These are phyloP conservation scores for Colletotrichum sp. DNA, from an alignment of 2,329 filamentous ascomycete genomes.

Conservation along the genomic window DNA sequence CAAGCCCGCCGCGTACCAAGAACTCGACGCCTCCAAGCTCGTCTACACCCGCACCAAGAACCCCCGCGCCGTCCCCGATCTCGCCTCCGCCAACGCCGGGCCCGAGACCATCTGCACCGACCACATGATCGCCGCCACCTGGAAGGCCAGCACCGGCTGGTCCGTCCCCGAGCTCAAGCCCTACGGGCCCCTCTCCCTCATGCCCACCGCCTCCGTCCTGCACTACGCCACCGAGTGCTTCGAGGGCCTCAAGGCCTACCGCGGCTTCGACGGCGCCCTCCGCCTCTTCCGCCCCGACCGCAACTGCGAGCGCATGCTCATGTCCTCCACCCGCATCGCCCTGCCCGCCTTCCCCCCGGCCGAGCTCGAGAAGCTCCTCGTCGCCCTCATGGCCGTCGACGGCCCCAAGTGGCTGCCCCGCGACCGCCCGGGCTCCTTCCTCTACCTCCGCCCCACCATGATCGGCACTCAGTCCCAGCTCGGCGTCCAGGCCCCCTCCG, in stretches of 20 bases:
- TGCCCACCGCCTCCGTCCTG: conserved; percentile 80
- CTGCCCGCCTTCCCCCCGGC: conserved; percentile 75
- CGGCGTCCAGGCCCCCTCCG: conserved; percentile 78
- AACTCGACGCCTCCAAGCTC: conserved; percentile 67
- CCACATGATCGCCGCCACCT: conserved; percentile 83
- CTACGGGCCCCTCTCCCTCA: conserved; percentile 78
- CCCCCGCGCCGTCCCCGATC: conserved; percentile 58
- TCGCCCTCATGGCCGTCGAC: conserved; percentile 74
- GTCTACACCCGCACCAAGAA: conserved; percentile 62
- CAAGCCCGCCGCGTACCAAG: conserved; percentile 60
- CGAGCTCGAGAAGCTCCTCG: conserved; percentile 77
- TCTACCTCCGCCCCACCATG: conserved; percentile 87
- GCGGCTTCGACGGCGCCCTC: conserved; percentile 76
- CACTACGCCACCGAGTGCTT: conserved; percentile 95
- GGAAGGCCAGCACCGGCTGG: conserved; percentile 74
- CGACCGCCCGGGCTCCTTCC: conserved; percentile 69
- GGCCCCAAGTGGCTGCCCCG: conserved; percentile 80
- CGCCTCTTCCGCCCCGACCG: conserved; percentile 79
- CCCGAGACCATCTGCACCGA: conserved; percentile 72
- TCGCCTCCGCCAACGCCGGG: conserved; percentile 50
- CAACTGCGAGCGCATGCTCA: conserved; percentile 71
- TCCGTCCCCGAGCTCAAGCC: conserved; percentile 74
- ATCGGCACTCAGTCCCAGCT: conserved; percentile 84
- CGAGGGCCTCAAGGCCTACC: conserved; percentile 83
- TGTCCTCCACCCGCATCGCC: conserved; percentile 69